These are phyloP conservation scores for Novymonas esmeraldas DNA, from an alignment of 208 protist genomes.

Conservation along the genomic window DNA sequence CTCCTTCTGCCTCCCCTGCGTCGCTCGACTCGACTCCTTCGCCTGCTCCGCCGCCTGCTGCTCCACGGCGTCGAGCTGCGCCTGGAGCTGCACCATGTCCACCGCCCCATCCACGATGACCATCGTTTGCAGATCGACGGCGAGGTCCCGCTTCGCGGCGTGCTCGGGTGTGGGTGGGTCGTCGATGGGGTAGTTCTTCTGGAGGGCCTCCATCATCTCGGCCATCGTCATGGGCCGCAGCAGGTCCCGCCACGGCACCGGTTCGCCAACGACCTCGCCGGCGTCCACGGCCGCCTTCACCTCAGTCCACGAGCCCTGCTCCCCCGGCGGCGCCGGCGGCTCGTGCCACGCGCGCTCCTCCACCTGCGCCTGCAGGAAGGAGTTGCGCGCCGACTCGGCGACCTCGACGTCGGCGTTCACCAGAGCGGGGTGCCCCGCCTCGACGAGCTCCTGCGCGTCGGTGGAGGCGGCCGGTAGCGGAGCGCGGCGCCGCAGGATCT, in stretches of 20 bases:
- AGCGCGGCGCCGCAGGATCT: slow-evolving; percentile 73
- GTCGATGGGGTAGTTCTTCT: slow-evolving; percentile 61
- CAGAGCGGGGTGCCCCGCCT: slow-evolving; percentile 79
- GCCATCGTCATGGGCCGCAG: slow-evolving; percentile 72
- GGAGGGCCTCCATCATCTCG: slow-evolving; percentile 70
- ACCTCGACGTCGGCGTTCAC: slow-evolving; percentile 62
- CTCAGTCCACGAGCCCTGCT: slow-evolving; percentile 87
- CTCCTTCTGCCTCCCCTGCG: slow-evolving; percentile 43
- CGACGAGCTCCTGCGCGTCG: slow-evolving; percentile 70
- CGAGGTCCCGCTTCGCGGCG: slow-evolving; percentile 40
- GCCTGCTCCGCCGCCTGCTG: slow-evolving; percentile 26
- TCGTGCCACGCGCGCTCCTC: slow-evolving; percentile 89
- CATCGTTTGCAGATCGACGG: slow-evolving; percentile 76
- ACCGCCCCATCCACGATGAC: slow-evolving; percentile 59
- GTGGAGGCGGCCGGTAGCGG: slow-evolving; percentile 61
- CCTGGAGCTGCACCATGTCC: slow-evolving; percentile 60
- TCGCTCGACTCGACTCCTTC: slow-evolving; percentile 12
- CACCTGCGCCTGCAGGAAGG: slow-evolving; percentile 84
- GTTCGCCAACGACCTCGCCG: slow-evolving; percentile 66
- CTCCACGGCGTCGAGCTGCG: slow-evolving; percentile 33
- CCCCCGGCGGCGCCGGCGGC: slow-evolving; percentile 81
- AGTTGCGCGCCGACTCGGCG: slow-evolving; percentile 66
- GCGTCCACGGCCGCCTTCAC: slow-evolving; percentile 78
- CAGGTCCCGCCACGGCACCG: slow-evolving; percentile 50
- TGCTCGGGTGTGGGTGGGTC: slow-evolving; percentile 77